These are phyloP conservation scores for Mariannaea elegans DNA, from an alignment of 2,329 filamentous ascomycete species.

Conservation along the genomic window DNA sequence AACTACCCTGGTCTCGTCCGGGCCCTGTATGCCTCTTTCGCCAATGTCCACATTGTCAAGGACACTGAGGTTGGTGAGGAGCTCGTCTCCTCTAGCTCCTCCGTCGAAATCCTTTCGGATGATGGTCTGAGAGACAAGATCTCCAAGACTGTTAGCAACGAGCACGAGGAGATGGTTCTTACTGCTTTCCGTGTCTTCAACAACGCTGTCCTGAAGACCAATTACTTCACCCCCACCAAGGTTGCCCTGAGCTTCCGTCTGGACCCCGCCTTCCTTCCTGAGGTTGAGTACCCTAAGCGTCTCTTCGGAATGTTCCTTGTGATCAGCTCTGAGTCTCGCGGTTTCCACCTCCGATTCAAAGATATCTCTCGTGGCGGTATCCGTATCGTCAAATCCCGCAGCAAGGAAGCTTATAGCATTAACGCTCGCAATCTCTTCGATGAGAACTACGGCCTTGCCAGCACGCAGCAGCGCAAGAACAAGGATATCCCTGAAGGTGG, in stretches of 20 bases:
- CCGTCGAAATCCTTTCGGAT: constrained; percentile 77
- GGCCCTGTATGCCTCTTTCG: constrained; percentile 89
- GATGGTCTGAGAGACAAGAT: constrained; percentile 79
- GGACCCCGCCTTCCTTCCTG: constrained; percentile 86
- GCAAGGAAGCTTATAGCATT: constrained; percentile 94
- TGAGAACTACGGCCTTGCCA: constrained; percentile 98
- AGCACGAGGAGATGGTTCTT: constrained; percentile 99
- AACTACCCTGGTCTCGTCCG: constrained; percentile 89
- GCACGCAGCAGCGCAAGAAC: constrained; percentile 99
- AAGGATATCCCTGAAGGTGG: constrained; percentile 99
- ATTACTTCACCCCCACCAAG: constrained; percentile 97
- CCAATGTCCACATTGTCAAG: constrained; percentile 77
- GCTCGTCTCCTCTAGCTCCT: constrained; percentile 63
- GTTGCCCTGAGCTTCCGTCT: constrained; percentile 96
- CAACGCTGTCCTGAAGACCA: constrained; percentile 91
- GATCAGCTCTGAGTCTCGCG: constrained; percentile 94
- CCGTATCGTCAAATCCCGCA: constrained; percentile 97
- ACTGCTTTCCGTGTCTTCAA: constrained; percentile 97
- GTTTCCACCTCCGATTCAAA: constrained; percentile 96
- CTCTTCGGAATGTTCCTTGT: constrained; percentile 99
- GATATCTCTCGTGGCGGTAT: constrained; percentile 98
- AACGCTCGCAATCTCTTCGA: constrained; percentile 97
- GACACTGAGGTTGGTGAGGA: constrained; percentile 61
- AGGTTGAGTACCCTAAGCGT: constrained; percentile 90
- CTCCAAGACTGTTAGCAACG: constrained; percentile 82